phyloP scores from a whole-genome alignment of 306 rosid species.

The Vicia faba region DNA sequence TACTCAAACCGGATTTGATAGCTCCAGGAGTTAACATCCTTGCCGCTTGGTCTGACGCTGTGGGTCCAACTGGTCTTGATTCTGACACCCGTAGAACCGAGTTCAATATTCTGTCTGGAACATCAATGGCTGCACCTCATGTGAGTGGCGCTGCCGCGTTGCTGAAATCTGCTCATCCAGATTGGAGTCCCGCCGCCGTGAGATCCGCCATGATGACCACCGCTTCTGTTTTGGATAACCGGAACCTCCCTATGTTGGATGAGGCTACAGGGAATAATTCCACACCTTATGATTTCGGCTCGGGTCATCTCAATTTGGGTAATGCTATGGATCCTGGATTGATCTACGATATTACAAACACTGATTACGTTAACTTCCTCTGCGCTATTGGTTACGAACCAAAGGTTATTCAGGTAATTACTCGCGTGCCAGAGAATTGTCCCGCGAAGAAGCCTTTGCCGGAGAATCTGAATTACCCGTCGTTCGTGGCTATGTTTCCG shows the following conservation, averaged over 20 bases:
- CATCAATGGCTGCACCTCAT: constrained; percentile 95
- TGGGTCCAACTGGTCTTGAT: constrained; percentile 80
- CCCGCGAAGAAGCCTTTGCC: constrained; percentile 58
- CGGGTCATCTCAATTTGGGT: constrained; percentile 74
- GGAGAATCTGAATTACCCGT: constrained; percentile 82
- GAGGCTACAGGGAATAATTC: constrained; percentile 69
- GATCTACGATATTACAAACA: constrained; percentile 61
- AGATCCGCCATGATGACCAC: constrained; percentile 95
- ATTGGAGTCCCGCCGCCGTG: constrained; percentile 88
- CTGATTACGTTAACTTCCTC: constrained; percentile 65
- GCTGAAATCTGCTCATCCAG: constrained; percentile 83
- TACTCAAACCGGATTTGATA: constrained; percentile 81
- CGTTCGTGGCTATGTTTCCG: constrained; percentile 61
- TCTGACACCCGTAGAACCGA: constrained; percentile 65
- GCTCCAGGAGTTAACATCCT: constrained; percentile 91
- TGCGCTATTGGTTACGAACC: constrained; percentile 66
- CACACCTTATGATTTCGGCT: constrained; percentile 73
- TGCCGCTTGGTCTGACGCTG: constrained; percentile 83
- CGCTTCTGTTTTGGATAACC: constrained; percentile 54
- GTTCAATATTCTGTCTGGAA: constrained; percentile 83
- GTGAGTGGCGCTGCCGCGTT: constrained; percentile 88
- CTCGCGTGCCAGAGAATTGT: constrained; percentile 53
- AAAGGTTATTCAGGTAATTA: constrained; percentile 71
- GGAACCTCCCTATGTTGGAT: constrained; percentile 54
- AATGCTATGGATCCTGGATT: constrained; percentile 88